Conservation (phyloP, 2,329 filamentous ascomycete genomes). For the Monilinia vaccinii-corymbosi region DNA sequence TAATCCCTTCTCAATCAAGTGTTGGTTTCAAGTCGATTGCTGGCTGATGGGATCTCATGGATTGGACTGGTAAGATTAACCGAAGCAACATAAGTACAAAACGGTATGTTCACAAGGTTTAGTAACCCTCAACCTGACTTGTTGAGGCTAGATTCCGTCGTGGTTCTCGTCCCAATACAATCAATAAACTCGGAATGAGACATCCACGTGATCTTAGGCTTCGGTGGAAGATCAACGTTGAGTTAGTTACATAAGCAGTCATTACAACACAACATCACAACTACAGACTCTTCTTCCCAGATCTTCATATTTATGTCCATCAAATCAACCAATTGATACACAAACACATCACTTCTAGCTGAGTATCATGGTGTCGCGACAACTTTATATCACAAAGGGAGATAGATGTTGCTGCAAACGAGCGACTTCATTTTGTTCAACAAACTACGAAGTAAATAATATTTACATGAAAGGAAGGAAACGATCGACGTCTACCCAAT, state of each 20-base stretch:
- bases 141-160: background rate
- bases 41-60: background rate
- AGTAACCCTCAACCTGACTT: too few relatives aligned
- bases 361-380: background rate
- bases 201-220: background rate
- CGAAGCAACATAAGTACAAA: background rate
- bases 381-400: background rate
- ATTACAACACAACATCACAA: too few relatives aligned
- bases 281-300: too few relatives aligned
- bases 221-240: background rate
- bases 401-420: background rate
- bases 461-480: slow-evolving; percentile 9
- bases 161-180: background rate
- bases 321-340: background rate
- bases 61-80: too few relatives aligned
- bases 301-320: background rate
- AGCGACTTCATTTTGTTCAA: background rate
- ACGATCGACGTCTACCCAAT: background rate
- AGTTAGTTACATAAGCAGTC: background rate
- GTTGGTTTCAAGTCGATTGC: too few relatives aligned
- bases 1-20: too few relatives aligned
- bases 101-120: background rate
- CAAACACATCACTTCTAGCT: background rate
- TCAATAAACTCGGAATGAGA: background rate
- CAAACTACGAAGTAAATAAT: background rate